phyloP scores from a whole-genome alignment of 2,329 filamentous ascomycete genomes.

The Ceratocystis huliohia region DNA sequence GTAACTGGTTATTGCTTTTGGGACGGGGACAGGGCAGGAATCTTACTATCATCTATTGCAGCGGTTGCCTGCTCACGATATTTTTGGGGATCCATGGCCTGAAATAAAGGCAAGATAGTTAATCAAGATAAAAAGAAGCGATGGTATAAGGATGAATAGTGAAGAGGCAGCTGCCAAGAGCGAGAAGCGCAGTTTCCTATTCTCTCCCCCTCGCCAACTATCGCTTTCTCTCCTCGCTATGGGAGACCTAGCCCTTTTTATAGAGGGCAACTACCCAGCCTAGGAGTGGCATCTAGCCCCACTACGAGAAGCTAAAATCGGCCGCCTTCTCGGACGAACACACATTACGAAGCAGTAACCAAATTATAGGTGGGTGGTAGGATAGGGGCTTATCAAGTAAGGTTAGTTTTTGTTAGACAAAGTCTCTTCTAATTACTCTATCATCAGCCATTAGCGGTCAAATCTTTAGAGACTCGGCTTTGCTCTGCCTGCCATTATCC shows the following conservation, averaged over 20 bases:
- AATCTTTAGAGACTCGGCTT: too few species aligned
- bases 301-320: background rate
- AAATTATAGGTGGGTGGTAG: background rate
- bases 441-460: too few species aligned
- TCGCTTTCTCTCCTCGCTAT: background rate
- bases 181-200: background rate
- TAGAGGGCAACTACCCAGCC: background rate
- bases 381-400: background rate
- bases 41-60: slow-evolving; percentile 70
- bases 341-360: background rate
- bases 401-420: background rate
- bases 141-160: background rate
- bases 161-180: background rate
- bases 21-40: slow-evolving; percentile 16
- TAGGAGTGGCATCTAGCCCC: background rate
- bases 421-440: background rate
- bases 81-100: slow-evolving; percentile 60
- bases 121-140: background rate
- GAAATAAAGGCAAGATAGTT: background rate
- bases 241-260: background rate
- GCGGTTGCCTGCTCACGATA: slow-evolving; percentile 66
- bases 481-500: too few species aligned
- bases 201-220: background rate
- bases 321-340: background rate
- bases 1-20: background rate